Percentiles rank a stretch among this genome's conserved stretches.
Evolutionary conservation across 768 basidiomycete species (phyloP).

Genomic region (Leccinum sublutescens): DNA sequence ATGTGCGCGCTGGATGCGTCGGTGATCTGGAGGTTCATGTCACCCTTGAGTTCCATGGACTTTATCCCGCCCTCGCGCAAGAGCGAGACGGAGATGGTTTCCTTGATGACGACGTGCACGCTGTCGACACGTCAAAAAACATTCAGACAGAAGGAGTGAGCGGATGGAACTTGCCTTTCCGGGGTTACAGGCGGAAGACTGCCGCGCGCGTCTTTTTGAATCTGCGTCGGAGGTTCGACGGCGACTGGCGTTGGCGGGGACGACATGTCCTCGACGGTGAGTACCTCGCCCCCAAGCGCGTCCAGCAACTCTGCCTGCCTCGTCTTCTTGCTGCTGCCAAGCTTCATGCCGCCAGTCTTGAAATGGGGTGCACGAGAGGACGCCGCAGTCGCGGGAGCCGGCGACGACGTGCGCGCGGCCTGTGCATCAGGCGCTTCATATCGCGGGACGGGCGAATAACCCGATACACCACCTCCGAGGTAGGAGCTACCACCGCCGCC

Average conservation of each 20-base stretch:
- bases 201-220: conserved; percentile 51
- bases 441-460: conserved; percentile 71
- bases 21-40: conserved; percentile 88
- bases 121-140: conserved; percentile 38
- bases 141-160: not conserved
- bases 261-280: conserved; percentile 52
- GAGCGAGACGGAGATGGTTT: conserved; percentile 76
- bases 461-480: conserved; percentile 64
- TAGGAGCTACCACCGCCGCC: conserved; percentile 49
- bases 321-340: conserved; percentile 89
- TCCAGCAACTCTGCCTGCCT: conserved; percentile 87
- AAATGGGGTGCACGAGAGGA: conserved; percentile 72
- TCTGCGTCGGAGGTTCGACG: conserved; percentile 43
- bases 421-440: conserved; percentile 65
- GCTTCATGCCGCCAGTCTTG: conserved; percentile 95
- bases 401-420: conserved; percentile 41
- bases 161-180: conserved; percentile 55
- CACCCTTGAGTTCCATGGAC: conserved; percentile 90
- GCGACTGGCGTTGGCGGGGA: conserved; percentile 48
- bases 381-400: conserved; percentile 38
- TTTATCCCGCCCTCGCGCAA: conserved; percentile 90
- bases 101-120: conserved; percentile 83
- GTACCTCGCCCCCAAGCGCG: conserved; percentile 77
- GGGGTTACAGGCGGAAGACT: conserved; percentile 73
- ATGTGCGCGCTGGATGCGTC: conserved; percentile 74